These are phyloP conservation scores for Cryphonectria radicalis DNA, from an alignment of 2,329 filamentous ascomycete species.

Conservation along the genomic window DNA sequence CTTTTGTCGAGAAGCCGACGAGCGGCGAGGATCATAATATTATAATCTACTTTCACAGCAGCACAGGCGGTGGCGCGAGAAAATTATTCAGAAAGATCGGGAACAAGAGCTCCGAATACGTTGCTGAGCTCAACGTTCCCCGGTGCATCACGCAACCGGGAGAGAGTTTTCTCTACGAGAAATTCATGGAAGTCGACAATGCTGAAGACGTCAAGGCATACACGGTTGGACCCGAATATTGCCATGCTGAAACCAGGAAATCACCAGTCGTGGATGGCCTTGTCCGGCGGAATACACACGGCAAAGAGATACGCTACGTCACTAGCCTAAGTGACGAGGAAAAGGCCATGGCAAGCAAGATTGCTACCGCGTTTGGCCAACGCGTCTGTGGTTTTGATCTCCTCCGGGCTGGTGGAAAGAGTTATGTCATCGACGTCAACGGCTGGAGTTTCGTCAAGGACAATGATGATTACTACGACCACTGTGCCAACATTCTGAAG, in stretches of 20 bases:
- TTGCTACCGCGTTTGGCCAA: slow-evolving; percentile 90
- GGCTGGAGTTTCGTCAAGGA: slow-evolving; percentile 99
- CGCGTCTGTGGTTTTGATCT: slow-evolving; percentile 96
- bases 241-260: slow-evolving; percentile 95
- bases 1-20: slow-evolving; percentile 98
- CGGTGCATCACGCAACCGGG: slow-evolving; percentile 79
- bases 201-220: slow-evolving; percentile 98
- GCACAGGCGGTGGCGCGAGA: slow-evolving; percentile 74
- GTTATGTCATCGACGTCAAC: slow-evolving; percentile 98
- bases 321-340: slow-evolving; percentile 83
- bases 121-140: slow-evolving; percentile 75
- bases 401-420: slow-evolving; percentile 83
- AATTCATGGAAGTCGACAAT: slow-evolving; percentile 95
- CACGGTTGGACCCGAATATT: slow-evolving; percentile 90
- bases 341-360: slow-evolving; percentile 83
- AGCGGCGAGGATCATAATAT: slow-evolving; percentile 99
- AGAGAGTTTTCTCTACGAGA: slow-evolving; percentile 93
- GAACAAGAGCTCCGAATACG: slow-evolving; percentile 97
- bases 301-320: slow-evolving; percentile 95
- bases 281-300: slow-evolving; percentile 93
- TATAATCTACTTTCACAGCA: slow-evolving; percentile 92
- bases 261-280: slow-evolving; percentile 96
- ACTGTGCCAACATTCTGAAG: slow-evolving; percentile 81
- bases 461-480: slow-evolving; percentile 97
- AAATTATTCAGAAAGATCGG: slow-evolving; percentile 96